Conservation (phyloP, 257 asterid genomes). For the Solanum pinnatisectum region DNA sequence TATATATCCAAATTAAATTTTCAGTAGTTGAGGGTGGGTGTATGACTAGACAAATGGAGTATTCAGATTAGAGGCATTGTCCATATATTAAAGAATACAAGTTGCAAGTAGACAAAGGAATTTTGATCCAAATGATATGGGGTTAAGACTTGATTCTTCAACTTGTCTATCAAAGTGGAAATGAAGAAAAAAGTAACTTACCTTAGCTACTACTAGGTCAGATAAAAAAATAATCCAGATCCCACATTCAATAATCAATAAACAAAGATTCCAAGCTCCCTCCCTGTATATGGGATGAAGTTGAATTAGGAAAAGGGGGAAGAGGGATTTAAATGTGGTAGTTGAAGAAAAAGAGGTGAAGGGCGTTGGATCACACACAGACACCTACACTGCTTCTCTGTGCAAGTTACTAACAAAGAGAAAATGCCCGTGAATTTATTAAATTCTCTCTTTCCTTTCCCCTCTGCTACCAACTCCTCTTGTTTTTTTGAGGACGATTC, state of each 20-base stretch:
- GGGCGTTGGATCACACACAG: background rate
- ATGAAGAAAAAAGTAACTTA: background rate
- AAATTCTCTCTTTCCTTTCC: background rate
- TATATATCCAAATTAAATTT: too few relatives aligned
- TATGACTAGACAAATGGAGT: too few relatives aligned
- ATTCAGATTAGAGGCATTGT: too few relatives aligned
- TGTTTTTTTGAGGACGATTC: background rate
- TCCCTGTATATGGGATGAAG: background rate
- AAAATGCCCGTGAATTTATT: constrained; percentile 3
- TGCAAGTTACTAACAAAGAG: background rate
- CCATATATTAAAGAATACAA: background rate
- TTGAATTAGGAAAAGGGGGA: background rate
- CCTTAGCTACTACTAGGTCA: constrained; percentile 9
- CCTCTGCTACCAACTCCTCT: background rate
- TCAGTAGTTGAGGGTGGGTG: too few relatives aligned
- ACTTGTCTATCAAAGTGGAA: background rate
- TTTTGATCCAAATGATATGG: background rate
- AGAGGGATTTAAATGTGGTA: background rate
- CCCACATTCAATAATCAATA: background rate
- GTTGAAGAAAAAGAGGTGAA: background rate
- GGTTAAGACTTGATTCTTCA: background rate
- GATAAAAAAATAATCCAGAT: background rate
- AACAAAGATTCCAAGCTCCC: background rate
- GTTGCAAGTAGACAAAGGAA: background rate
- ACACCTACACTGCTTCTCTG: background rate